Evolutionary conservation across 2,329 filamentous ascomycete species (phyloP).

Genomic region (Davidsoniella eucalypti): DNA sequence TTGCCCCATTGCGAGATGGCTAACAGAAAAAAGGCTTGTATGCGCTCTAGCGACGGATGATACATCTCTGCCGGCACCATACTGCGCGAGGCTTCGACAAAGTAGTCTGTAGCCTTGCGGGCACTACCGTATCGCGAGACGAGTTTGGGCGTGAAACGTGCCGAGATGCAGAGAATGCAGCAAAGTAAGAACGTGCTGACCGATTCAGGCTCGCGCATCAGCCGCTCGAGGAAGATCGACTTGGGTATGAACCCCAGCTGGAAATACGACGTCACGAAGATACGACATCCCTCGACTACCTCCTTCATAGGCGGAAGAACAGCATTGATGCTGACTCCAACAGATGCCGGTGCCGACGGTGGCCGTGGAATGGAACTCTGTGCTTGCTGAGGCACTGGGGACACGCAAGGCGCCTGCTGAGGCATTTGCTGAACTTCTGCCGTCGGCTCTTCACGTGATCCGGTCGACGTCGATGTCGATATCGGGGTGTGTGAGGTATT

Average conservation of each 20-base stretch:
- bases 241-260: constrained; percentile 21
- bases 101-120: constrained; percentile 17
- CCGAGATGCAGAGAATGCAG: constrained; percentile 19
- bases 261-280: constrained; percentile 19
- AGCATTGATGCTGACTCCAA: neutral
- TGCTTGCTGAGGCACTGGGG: neutral
- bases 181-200: constrained; percentile 19
- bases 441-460: neutral
- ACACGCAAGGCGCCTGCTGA: neutral
- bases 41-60: constrained; percentile 17
- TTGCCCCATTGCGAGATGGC: constrained; percentile 21
- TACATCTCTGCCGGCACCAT: constrained; percentile 19
- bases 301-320: constrained; percentile 16
- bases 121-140: constrained; percentile 16
- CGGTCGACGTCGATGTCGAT: neutral
- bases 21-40: constrained; percentile 20
- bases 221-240: constrained; percentile 18
- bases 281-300: constrained; percentile 18
- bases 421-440: neutral
- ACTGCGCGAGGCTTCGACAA: constrained; percentile 16
- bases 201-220: constrained; percentile 14
- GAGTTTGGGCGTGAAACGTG: constrained; percentile 19
- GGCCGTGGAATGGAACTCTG: no score
- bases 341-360: neutral
- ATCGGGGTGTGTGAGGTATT: neutral